Evolutionary conservation across 2,329 filamentous ascomycete species (phyloP), one percentile per base, ranked within the genome.

Genomic region (Monosporascus sp.): DNA sequence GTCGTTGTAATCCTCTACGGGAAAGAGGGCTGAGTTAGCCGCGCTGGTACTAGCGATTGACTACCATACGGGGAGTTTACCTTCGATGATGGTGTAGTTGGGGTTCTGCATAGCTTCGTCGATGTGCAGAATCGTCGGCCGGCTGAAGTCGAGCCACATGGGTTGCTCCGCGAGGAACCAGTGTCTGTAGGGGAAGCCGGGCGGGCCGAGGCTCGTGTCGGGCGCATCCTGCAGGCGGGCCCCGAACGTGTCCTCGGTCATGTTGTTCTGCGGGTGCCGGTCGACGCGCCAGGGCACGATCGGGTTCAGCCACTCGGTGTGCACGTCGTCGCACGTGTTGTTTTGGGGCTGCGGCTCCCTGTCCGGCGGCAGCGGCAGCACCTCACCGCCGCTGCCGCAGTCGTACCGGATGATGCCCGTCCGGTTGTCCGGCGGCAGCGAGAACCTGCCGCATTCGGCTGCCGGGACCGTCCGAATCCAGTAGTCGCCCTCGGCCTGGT

Each of bases 401-500:
- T 62, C 56, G 51, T 68, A 68, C 37, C 63, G 56, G 17, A 67
- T 51, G 37, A 69, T 64, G 40, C 57, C 65, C 14, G 56, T 60
- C 18, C 55, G 55, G 40, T 63, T 52, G 37, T 62, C 59, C 15
- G 58, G 52, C 18, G 49, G 50, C 17, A 31, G 28, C 17, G 24
- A 28, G 49, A 53, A 55, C 9, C 51, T 44, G 50, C 51, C 52
- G 48, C 59, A 63, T 7, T 22, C 52, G 7, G 18, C 49, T 31
- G 56, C 55, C 11, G 60, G 55, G n/a, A 57, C 49, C 41, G 68
- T 67, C 40, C 56, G 65, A 18, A 68, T 59, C 65, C 64, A 68
- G 51, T 63, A 68, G 24, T 60, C 54, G 14, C 52, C 51, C 4
- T 48, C 47, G 9, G 51, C 28, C 15, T 61, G 55, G 22, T 62